Conservation (phyloP, 371 early-diverging fungal species). For the Encephalitozoon cuniculi region DNA sequence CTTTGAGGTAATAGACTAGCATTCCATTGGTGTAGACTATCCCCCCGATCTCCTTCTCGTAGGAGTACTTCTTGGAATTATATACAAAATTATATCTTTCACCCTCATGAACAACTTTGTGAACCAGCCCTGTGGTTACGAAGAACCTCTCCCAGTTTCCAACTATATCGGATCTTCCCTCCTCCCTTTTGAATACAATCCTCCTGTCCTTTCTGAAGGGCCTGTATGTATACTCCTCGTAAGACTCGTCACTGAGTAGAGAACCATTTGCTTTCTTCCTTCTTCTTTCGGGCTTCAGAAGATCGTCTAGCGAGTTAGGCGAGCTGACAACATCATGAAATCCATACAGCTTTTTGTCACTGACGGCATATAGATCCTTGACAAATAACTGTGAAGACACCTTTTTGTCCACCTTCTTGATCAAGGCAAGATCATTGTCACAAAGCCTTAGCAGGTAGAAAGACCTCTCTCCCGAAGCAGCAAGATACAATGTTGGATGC, state of each 20-base stretch:
- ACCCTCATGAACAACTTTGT: constrained; percentile 32
- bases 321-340: constrained; percentile 9
- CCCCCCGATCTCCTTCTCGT: constrained; percentile 24
- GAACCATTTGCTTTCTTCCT: background rate
- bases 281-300: background rate
- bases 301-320: background rate
- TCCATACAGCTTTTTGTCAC: constrained; percentile 16
- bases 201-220: background rate
- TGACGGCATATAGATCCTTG: constrained; percentile 19
- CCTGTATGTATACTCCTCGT: constrained; percentile 32
- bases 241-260: background rate
- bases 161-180: constrained; percentile 1
- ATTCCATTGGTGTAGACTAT: background rate
- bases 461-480: constrained; percentile 14
- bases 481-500: background rate
- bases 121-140: constrained; percentile 13
- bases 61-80: constrained; percentile 28
- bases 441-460: constrained; percentile 38
- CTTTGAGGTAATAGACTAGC: constrained; percentile 23
- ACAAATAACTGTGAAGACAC: constrained; percentile 10
- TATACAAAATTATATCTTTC: constrained; percentile 28
- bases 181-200: constrained; percentile 8
- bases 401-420: background rate
- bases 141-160: constrained; percentile 36
- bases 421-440: background rate